phyloP scores from a whole-genome alignment of 371 early-diverging fungal species.

The Mucor velutinosus region DNA sequence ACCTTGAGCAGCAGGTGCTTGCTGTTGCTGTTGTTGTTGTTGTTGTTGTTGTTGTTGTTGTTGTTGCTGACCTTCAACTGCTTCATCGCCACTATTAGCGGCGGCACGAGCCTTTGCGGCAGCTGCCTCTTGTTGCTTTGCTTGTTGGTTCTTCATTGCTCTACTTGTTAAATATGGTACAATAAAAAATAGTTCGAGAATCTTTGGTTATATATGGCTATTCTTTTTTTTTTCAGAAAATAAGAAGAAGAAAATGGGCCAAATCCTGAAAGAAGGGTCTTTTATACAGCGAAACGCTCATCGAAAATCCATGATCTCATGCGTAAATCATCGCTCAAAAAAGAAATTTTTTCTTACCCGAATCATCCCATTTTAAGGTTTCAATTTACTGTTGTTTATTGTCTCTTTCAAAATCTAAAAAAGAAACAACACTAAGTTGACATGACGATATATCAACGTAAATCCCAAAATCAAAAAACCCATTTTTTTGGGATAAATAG shows the following conservation, averaged over 20 bases:
- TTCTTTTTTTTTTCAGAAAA: neutral
- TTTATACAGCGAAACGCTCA: neutral
- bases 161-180: constrained; percentile 22
- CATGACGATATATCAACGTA: constrained; percentile 11
- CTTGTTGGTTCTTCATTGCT: constrained; percentile 24
- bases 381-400: neutral
- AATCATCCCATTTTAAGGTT: constrained; percentile 2
- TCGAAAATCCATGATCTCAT: constrained; percentile 15
- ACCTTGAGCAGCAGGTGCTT: neutral
- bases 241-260: neutral
- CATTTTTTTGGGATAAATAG: neutral
- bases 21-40: constrained; percentile 4
- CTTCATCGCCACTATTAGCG: neutral
- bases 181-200: constrained; percentile 27
- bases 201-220: constrained; percentile 2
- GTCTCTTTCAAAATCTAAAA: neutral
- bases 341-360: neutral
- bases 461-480: neutral
- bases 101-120: constrained; percentile 5
- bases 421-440: neutral
- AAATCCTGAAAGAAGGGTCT: neutral
- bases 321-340: constrained; percentile 11
- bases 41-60: constrained; percentile 1
- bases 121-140: constrained; percentile 10
- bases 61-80: constrained; percentile 2